Conservation (phyloP, 306 rosid species). For the Elaeagnus macrophylla region DNA sequence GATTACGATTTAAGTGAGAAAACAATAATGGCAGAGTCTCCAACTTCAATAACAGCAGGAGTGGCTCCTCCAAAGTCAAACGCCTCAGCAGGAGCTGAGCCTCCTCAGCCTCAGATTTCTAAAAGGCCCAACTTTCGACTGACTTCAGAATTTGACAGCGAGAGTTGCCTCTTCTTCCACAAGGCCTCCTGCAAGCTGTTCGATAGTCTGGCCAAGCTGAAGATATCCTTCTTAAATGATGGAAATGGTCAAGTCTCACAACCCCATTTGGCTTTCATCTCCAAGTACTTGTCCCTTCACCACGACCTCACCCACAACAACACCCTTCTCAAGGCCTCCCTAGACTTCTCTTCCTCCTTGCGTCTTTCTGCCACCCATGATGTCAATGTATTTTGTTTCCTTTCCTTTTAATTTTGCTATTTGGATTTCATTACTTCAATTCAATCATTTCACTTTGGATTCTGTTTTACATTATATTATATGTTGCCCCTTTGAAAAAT, state of each 20-base stretch:
- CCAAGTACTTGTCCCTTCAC: slow-evolving; percentile 56
- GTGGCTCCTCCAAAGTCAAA: no score
- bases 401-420: neutral
- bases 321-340: slow-evolving; percentile 51
- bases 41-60: no score
- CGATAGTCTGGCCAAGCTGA: slow-evolving; percentile 66
- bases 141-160: slow-evolving; percentile 86
- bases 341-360: slow-evolving; percentile 55
- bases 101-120: slow-evolving; percentile 33
- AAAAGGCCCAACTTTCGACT: slow-evolving; percentile 54
- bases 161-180: slow-evolving; percentile 54
- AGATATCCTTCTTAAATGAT: slow-evolving; percentile 51
- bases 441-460: neutral
- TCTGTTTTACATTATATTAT: neutral
- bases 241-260: slow-evolving; percentile 49
- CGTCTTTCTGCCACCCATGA: slow-evolving; percentile 57
- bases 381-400: slow-evolving; percentile 42
- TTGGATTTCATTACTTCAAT: neutral
- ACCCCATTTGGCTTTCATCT: slow-evolving; percentile 54
- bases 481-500: neutral
- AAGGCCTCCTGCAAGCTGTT: slow-evolving; percentile 76
- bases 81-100: neutral
- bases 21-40: no score
- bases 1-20: no score
- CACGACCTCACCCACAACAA: slow-evolving; percentile 55